A percentile compares a stretch with the other conserved stretches of the same genome.
Conservation (phyloP, 163 green algal genomes). For the Volvox carteri region DNA sequence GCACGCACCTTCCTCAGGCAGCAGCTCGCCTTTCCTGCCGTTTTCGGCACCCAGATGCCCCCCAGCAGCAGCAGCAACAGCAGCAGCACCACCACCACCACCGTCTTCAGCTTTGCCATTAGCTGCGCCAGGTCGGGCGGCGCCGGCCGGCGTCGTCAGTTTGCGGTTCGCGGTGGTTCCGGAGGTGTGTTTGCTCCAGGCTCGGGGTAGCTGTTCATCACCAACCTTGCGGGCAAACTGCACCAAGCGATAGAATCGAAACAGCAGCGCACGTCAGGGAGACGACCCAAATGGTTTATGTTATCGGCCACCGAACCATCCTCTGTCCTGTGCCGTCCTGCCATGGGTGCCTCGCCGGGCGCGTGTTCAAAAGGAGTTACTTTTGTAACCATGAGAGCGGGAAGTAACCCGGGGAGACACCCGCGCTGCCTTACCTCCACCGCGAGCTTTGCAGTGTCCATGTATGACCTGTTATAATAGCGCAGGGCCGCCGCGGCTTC, state of each 20-base stretch:
- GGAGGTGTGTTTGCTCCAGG: conserved; percentile 95
- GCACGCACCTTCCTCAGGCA: conserved; percentile 52
- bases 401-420: too few relatives aligned
- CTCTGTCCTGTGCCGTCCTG: too few relatives aligned
- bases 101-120: neutral
- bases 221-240: conserved; percentile 88
- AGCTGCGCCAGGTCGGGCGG: conserved; percentile 17
- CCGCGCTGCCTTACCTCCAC: conserved; percentile 89
- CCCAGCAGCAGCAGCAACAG: too few relatives aligned
- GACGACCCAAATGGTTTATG: too few relatives aligned
- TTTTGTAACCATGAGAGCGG: too few relatives aligned
- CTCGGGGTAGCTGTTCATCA: conserved; percentile 71
- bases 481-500: conserved; percentile 83
- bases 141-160: conserved; percentile 13
- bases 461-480: conserved; percentile 95
- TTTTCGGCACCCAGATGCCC: too few relatives aligned
- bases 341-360: too few relatives aligned
- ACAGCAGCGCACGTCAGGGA: too few relatives aligned
- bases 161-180: conserved; percentile 64
- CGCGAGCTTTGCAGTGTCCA: conserved; percentile 89
- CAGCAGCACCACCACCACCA: too few relatives aligned
- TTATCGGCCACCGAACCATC: too few relatives aligned
- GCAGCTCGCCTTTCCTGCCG: neutral
- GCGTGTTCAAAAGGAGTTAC: too few relatives aligned
- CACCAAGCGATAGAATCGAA: neutral